Base-by-base conservation (phyloP, 2,329 filamentous ascomycete species). In the Penicillium frequentans region DNA sequence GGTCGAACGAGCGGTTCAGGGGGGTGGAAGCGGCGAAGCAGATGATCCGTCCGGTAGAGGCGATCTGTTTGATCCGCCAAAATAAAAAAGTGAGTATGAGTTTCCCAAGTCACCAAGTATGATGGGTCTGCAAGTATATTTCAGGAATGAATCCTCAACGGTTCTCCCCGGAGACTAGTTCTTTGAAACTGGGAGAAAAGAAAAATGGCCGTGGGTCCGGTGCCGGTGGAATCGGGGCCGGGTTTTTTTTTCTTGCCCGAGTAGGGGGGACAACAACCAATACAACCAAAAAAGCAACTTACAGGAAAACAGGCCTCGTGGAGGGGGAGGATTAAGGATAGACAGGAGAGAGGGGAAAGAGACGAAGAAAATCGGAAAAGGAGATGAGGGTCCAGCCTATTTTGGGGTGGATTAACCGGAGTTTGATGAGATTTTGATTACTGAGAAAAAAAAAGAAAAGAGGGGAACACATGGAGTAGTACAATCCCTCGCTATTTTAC, bases 41-140 rank as follows among this genome's bases (percentile, higher is more conserved):
- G 58, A 57, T 65, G 59, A 67, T 65, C 65, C 64, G 67, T 60
- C 64, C 58, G 62, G 55, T 55, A 63, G 62, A 63, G 63, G 63
- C 67, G 64, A 65, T 63, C 67, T 69, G 58, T 31, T 42, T 57
- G 19, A 21, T 59, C 43, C 46, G 33, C 46, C 37, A 49, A 57
- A 56, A 59, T 1, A 24, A 24, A 24, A 24, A 65, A 61, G 59
- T 58, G 52, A 66, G 65, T 53, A 52, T 39, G 27, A 23, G 56
- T 21, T 44, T 42, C 6, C 39, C 6, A 42, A 19, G 39, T 42
- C 37, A 42, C 39, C 23, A 23, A 42, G 16, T 42, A 42, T 42
- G 39, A 42, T 42, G 13, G 3, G 5, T 42, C 39, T 42, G n/a
- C 11, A 21, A 23, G 4, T 42, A 23, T 42, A 42, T 10, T 39